phyloP scores from a whole-genome alignment of 1,284 basidiomycete species.

The Takashimella koratensis region DNA sequence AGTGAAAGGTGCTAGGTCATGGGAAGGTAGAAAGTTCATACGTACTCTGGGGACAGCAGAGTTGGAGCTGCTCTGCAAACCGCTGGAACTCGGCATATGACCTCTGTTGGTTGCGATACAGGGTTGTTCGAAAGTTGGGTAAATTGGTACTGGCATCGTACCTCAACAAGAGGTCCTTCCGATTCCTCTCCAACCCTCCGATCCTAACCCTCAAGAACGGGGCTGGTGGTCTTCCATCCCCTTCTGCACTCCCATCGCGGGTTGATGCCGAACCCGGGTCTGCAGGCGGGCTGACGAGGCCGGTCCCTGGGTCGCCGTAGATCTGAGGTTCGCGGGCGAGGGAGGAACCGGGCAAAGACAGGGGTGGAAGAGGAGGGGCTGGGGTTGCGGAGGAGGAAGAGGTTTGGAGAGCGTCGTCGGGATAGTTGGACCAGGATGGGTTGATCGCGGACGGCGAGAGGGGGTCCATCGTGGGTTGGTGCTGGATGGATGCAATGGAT shows the following conservation, averaged over 20 bases:
- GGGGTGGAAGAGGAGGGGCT: constrained; percentile 1
- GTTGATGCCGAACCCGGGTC: not conserved
- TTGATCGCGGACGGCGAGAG: constrained; percentile 17
- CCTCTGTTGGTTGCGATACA: constrained; percentile 85
- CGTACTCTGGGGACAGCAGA: constrained; percentile 73
- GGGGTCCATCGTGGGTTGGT: constrained; percentile 15
- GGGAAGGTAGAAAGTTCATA: constrained; percentile 2
- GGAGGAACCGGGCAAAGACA: constrained; percentile 7
- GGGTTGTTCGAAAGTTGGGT: constrained; percentile 78
- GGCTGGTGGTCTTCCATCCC: not conserved
- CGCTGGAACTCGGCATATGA: constrained; percentile 88
- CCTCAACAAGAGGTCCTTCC: constrained; percentile 83
- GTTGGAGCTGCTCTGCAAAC: constrained; percentile 78
- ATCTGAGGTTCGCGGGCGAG: constrained; percentile 36
- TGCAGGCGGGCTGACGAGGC: constrained; percentile 24
- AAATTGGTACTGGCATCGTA: constrained; percentile 94
- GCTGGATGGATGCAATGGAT: constrained; percentile 1
- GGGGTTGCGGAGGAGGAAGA: constrained; percentile 2
- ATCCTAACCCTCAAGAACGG: constrained; percentile 83
- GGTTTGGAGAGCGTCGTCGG: not conserved
- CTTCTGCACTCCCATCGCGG: constrained; percentile 2
- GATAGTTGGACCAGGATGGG: constrained; percentile 11
- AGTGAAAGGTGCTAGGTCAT: constrained; percentile 2
- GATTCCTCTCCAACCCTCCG: constrained; percentile 83
- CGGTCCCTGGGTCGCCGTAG: constrained; percentile 38